A percentile compares a stretch with the other conserved stretches of the same genome.
Conservation (phyloP, 106 monocot genomes). For the Amphibolis antarctica region DNA sequence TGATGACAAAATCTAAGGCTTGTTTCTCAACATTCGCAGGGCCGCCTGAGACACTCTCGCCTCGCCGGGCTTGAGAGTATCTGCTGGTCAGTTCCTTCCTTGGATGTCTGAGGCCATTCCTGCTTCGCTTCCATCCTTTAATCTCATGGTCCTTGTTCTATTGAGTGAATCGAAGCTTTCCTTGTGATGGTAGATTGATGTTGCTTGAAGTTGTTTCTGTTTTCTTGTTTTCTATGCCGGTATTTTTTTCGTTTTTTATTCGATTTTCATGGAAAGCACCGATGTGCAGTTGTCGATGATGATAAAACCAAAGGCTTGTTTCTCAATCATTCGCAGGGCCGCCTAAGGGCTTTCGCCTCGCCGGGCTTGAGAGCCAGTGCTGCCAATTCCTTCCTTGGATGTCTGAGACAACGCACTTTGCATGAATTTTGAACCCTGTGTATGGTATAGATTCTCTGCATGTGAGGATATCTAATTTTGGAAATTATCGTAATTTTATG, state of each 20-base stretch:
- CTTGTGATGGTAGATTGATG: too few relatives aligned
- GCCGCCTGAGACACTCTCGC: not conserved
- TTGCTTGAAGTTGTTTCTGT: too few relatives aligned
- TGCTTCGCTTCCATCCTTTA: too few relatives aligned
- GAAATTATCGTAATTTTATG: too few relatives aligned
- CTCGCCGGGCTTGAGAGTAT: not conserved
- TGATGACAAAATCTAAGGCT: too few relatives aligned
- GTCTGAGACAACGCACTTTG: conserved; percentile 6
- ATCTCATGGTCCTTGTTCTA: too few relatives aligned
- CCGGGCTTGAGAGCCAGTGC: conserved; percentile 24
- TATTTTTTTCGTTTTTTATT: not conserved
- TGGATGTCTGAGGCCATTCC: too few relatives aligned
- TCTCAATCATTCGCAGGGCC: conserved; percentile 34
- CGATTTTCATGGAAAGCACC: not conserved
- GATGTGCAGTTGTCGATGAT: conserved; percentile 9
- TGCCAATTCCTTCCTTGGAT: conserved; percentile 25
- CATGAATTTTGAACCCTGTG: too few relatives aligned
- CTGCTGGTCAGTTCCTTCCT: not conserved
- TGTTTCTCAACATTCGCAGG: conserved; percentile 1
- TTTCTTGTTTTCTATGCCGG: too few relatives aligned
- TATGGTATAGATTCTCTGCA: too few relatives aligned
- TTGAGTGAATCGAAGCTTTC: too few relatives aligned
- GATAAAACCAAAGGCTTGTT: conserved; percentile 23
- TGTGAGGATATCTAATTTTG: too few relatives aligned
- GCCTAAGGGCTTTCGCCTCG: conserved; percentile 27